These are phyloP conservation scores for Cinnamomum chago DNA, from an alignment of 164 flowering plant species.

Conservation along the genomic window DNA sequence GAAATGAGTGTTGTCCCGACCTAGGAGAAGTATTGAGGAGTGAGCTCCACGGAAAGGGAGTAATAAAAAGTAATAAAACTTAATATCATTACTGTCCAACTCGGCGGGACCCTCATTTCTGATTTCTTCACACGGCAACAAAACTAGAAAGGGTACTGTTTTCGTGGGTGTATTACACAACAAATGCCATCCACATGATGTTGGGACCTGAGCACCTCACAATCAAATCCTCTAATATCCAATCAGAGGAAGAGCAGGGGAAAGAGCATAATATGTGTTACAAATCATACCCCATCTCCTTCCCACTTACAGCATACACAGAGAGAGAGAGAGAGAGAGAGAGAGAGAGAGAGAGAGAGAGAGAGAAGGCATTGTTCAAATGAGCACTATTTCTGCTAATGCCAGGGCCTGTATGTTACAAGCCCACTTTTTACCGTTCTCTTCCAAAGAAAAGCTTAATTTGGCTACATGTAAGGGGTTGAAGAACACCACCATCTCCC, in stretches of 20 bases:
- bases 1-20: too few relatives aligned
- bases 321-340: background rate
- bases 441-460: constrained; percentile 25
- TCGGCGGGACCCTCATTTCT: too few relatives aligned
- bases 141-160: background rate
- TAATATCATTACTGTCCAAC: too few relatives aligned
- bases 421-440: constrained; percentile 13
- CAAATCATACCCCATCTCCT: background rate
- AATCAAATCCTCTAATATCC: constrained; percentile 20
- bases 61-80: too few relatives aligned
- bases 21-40: too few relatives aligned
- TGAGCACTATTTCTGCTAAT: constrained; percentile 33
- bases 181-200: constrained; percentile 22
- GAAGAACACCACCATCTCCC: constrained; percentile 12
- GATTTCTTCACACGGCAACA: too few relatives aligned
- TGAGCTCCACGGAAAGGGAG: too few relatives aligned
- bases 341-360: background rate
- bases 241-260: constrained; percentile 2
- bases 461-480: constrained; percentile 31
- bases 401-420: constrained; percentile 24
- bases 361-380: constrained; percentile 32
- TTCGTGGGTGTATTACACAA: background rate
- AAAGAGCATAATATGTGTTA: too few relatives aligned
- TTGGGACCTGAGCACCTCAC: constrained; percentile 21
- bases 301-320: background rate